These are phyloP conservation scores for Wickerhamia fluorescens DNA, from an alignment of 805 yeast genomes.

Conservation along the genomic window DNA sequence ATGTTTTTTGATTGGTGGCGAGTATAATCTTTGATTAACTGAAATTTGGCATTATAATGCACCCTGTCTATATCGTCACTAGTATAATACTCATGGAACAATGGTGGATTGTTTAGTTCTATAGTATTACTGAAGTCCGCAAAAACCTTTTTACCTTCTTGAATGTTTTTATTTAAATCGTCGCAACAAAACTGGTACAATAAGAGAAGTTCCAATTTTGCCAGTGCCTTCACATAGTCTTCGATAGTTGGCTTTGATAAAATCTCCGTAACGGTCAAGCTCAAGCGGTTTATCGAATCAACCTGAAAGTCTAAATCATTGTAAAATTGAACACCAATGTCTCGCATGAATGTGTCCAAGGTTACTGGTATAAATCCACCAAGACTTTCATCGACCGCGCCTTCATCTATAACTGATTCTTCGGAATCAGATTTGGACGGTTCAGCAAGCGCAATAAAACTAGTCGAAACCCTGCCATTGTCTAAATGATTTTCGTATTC, in stretches of 20 bases:
- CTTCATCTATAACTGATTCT: slow-evolving; percentile 5
- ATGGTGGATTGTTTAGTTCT: slow-evolving; percentile 38
- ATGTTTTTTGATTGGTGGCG: slow-evolving; percentile 46
- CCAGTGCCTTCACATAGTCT: slow-evolving; percentile 34
- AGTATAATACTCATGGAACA: slow-evolving; percentile 43
- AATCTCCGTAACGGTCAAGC: slow-evolving; percentile 10
- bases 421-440: slow-evolving; percentile 1
- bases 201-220: slow-evolving; percentile 38
- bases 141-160: slow-evolving; percentile 42
- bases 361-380: slow-evolving; percentile 26
- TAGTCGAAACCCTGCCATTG: no score
- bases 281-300: slow-evolving; percentile 15
- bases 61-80: slow-evolving; percentile 31
- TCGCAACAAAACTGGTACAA: slow-evolving; percentile 48
- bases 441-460: no score
- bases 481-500: neutral
- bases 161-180: slow-evolving; percentile 45
- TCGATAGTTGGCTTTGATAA: slow-evolving; percentile 8
- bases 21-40: slow-evolving; percentile 43
- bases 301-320: slow-evolving; percentile 38
- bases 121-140: slow-evolving; percentile 42
- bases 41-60: slow-evolving; percentile 41
- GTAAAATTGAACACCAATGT: slow-evolving; percentile 36
- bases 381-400: slow-evolving; percentile 11
- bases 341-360: slow-evolving; percentile 31